Base-by-base conservation (phyloP, 768 basidiomycete genomes). In the Psilocybe cubensis region DNA sequence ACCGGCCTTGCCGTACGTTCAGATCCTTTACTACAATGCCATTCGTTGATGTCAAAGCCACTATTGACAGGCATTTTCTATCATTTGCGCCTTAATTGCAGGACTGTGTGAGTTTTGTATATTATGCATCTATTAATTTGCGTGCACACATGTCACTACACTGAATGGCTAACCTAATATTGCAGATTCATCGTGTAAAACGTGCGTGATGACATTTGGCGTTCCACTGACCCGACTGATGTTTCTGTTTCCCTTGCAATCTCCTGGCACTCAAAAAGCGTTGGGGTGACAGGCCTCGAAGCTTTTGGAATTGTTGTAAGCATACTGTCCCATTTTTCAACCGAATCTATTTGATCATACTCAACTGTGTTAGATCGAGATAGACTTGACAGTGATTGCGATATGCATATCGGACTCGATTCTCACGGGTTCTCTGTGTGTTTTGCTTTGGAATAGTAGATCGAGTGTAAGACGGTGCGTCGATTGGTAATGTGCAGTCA, bases 381-480 rank as follows among this genome's bases (percentile, higher is more conserved):
- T 52, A 7, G 33, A 52, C 17, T 4, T 27, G 1, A 52, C 50
- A 3, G 35, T 52, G 20, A 52, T 52, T n/a, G 40, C 35, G 8
- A 41, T 52, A 20, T 52, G 50, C 21, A 38, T 52, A 9, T 35
- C 50, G 23, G 50, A 52, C 38, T 52, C 50, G 6, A 52, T 52
- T 9, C 21, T 52, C 23, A 38, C 50, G 17, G 50, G 50, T 3
- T 25, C 27, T 28, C 20, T 52, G 17, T 52, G 50, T 41, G 10
- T 52, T 8, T 25, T 52, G 21, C 50, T 52, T 0, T 52, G 50
- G 50, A 52, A 41, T 9, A 52, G 24, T 27, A 35, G 50, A 12
- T 52, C 50, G 0, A 38, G 50, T 25, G 27, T 52, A 25, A 52
- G 41, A 41, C 31, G 50, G 50, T 52, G 41, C 3, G 23, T 17